These are phyloP conservation scores for Calocybe cyanea DNA, from an alignment of 768 basidiomycete species.

Conservation along the genomic window DNA sequence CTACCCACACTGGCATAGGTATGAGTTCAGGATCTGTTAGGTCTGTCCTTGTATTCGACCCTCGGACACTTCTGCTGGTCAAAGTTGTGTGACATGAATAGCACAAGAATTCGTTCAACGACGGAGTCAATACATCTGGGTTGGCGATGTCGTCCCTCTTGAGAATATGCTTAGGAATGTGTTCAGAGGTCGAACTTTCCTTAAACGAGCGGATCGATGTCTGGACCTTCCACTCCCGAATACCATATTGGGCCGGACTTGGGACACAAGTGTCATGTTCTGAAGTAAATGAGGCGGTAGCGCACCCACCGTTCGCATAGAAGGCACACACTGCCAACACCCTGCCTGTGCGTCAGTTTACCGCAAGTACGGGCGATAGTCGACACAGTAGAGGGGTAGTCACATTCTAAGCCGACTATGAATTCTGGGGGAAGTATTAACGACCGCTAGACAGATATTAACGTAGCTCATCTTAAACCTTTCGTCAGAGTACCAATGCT, in stretches of 20 bases:
- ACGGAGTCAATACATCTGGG: neutral
- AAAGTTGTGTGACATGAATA: constrained; percentile 57
- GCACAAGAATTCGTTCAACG: constrained; percentile 40
- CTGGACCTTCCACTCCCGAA: constrained; percentile 69
- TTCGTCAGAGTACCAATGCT: constrained; percentile 67
- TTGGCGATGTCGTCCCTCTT: neutral
- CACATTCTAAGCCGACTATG: constrained; percentile 72
- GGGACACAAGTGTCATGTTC: neutral
- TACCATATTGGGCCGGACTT: constrained; percentile 61
- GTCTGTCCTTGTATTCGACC: constrained; percentile 17
- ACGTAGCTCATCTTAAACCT: constrained; percentile 37
- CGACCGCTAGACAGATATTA: neutral
- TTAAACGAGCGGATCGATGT: constrained; percentile 66
- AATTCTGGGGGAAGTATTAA: constrained; percentile 49
- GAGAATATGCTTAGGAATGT: constrained; percentile 17
- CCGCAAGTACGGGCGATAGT: constrained; percentile 77
- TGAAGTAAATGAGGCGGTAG: neutral
- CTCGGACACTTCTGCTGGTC: constrained; percentile 49
- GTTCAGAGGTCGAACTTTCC: constrained; percentile 23
- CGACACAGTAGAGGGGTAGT: constrained; percentile 86
- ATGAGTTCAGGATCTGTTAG: constrained; percentile 10
- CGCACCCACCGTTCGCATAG: constrained; percentile 61
- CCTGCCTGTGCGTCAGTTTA: constrained; percentile 68
- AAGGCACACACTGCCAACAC: constrained; percentile 44
- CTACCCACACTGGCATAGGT: constrained; percentile 34